Conservation (phyloP, 2,329 filamentous ascomycete species). For the Nigrospora sphaerica region DNA sequence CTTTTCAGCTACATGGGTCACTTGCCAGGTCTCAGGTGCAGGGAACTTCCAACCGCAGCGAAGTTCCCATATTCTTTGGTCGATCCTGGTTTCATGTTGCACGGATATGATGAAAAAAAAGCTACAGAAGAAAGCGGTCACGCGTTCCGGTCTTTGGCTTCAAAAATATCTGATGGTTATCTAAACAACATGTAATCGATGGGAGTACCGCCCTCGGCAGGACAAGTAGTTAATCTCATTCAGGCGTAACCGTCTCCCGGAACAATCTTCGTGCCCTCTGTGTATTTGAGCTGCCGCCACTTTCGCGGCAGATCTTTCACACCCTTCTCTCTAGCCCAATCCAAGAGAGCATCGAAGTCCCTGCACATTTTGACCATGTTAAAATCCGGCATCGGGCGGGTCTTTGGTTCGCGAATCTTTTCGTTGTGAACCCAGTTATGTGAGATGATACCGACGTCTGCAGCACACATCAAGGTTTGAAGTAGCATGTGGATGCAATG, state of each 20-base stretch:
- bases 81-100: too few relatives aligned
- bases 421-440: slow-evolving; percentile 3
- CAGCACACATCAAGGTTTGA: slow-evolving; percentile 5
- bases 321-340: neutral
- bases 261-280: neutral
- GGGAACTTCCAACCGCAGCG: too few relatives aligned
- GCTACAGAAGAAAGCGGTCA: too few relatives aligned
- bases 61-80: too few relatives aligned
- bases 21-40: too few relatives aligned
- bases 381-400: neutral
- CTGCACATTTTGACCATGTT: neutral
- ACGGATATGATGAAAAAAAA: too few relatives aligned
- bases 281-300: neutral
- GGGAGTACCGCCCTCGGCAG: too few relatives aligned
- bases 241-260: neutral
- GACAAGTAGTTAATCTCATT: too few relatives aligned
- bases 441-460: slow-evolving; percentile 6
- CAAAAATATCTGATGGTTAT: too few relatives aligned
- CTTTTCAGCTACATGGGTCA: too few relatives aligned
- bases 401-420: neutral
- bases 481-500: slow-evolving; percentile 5
- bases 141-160: too few relatives aligned
- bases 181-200: too few relatives aligned
- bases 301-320: neutral
- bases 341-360: neutral